Conservation (phyloP, 768 basidiomycete genomes). For the Kwoniella heveanensis region DNA sequence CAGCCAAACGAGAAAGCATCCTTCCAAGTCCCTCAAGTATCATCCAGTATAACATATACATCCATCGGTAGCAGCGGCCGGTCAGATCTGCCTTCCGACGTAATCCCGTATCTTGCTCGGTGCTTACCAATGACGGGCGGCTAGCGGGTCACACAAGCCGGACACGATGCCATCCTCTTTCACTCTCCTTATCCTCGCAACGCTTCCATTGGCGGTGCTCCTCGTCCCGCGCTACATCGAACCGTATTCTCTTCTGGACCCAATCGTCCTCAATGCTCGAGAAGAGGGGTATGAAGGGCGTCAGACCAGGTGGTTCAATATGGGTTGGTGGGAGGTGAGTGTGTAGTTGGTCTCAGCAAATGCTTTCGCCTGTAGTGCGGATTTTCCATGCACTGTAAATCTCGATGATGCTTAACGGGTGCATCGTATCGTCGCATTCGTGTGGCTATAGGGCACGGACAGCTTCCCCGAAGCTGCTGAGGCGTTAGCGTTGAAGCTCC, state of each 20-base stretch:
- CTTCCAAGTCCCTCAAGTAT: neutral
- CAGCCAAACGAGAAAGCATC: too few species aligned
- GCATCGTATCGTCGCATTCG: neutral
- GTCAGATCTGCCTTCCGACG: too few species aligned
- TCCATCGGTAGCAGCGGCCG: too few species aligned
- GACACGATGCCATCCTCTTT: neutral
- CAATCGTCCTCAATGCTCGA: constrained; percentile 29
- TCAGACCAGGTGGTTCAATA: constrained; percentile 40
- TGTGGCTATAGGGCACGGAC: constrained; percentile 26
- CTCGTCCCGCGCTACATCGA: constrained; percentile 28
- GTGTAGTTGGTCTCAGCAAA: too few species aligned
- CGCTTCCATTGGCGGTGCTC: constrained; percentile 20
- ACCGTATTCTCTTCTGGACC: constrained; percentile 32
- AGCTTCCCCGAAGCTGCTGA: constrained; percentile 35
- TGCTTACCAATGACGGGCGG: too few species aligned
- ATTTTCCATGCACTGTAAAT: too few species aligned
- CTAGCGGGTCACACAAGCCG: too few species aligned
- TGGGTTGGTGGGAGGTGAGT: constrained; percentile 49
- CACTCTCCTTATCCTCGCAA: constrained; percentile 4
- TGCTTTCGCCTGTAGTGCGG: neutral
- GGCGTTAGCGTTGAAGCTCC: constrained; percentile 35
- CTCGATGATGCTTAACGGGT: too few species aligned
- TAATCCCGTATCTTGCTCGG: too few species aligned
- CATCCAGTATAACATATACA: too few species aligned
- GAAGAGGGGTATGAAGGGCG: constrained; percentile 9